phyloP scores from a whole-genome alignment of 2,329 filamentous ascomycete species.

The Cryphonectria carpinicola region DNA sequence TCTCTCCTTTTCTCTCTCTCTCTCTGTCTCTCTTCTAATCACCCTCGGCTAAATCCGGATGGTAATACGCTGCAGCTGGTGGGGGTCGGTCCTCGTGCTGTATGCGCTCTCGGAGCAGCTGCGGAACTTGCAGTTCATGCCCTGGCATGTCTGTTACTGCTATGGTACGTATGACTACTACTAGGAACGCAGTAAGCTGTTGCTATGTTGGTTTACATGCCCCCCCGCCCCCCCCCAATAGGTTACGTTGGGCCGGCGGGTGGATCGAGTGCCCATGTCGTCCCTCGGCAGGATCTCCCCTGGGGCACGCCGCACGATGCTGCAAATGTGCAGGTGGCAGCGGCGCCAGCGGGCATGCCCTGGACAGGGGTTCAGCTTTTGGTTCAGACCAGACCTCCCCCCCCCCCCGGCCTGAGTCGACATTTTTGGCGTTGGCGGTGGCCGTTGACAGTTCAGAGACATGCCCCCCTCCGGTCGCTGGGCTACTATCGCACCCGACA shows the following conservation, averaged over 20 bases:
- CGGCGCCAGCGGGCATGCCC: constrained; percentile 22
- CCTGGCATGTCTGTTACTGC: neutral
- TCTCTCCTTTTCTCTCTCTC: neutral
- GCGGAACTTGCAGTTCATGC: neutral
- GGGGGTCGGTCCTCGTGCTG: neutral
- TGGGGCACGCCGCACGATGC: constrained; percentile 9
- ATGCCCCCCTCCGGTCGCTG: constrained; percentile 15
- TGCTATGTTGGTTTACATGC: neutral
- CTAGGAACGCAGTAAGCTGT: neutral
- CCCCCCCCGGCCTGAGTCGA: neutral
- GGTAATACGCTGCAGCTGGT: neutral
- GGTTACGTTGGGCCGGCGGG: neutral
- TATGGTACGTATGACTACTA: neutral
- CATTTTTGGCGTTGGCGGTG: constrained; percentile 14
- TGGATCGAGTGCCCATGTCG: constrained; percentile 3
- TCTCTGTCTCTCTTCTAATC: neutral
- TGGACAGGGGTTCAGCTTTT: constrained; percentile 23
- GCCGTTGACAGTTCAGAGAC: constrained; percentile 26
- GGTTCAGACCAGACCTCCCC: constrained; percentile 7
- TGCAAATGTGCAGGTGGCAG: constrained; percentile 20
- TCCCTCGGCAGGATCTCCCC: constrained; percentile 17
- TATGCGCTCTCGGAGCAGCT: neutral
- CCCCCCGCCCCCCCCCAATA: too few relatives aligned
- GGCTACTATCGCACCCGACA: constrained; percentile 27
- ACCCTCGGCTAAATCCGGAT: neutral